Evolutionary conservation across 2,329 filamentous ascomycete species (phyloP), one percentile per base, ranked within the genome.

Genomic region (Calonectria pseudoturangicola): DNA sequence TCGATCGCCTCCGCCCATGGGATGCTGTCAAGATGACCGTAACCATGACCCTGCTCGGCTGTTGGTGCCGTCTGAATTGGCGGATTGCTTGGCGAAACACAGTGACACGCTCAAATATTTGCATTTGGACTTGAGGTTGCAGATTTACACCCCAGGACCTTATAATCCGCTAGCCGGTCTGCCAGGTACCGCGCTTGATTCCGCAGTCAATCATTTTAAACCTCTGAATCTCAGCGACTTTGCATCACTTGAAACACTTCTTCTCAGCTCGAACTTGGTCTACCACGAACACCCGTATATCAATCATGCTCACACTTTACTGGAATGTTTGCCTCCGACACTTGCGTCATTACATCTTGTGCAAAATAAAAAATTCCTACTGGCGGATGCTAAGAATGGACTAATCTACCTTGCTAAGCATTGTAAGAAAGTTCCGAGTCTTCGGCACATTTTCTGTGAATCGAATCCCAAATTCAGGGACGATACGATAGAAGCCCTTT

Each of bases 221-320:
- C 25, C 48, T 51, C 48, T 51, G 15, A 30, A 51, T 30, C 48
- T 51, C 9, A 3, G 15, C 15, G 3, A 51, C n/a, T 51, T 51
- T 51, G 27, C 21, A 30, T 51, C 48, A 27, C 48, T 51, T 51
- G 27, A 30, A 51, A 51, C 48, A 5, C 6, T 51, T 18, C 16
- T 51, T 51, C 13, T 51, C 27, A 51, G 25, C 48, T 51, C 48
- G n/a, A 51, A 51, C 48, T 18, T 51, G 27, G 15, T 51, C 6
- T 51, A 30, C 27, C 48, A 51, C 3, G 27, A 2, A 5, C 15
- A 30, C 13, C 4, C 47, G 7, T 12, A 27, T 2, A 51, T 2
- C 27, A 51, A 30, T 8, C 48, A 16, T 9, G 48, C 15, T 2
- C 13, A 51, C 18, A 12, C 8, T 8, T 30, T 51, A 51, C 25